Percentiles rank a stretch among this genome's conserved stretches.
Evolutionary conservation across 441 rosid species (phyloP).

Genomic region (Gossypium gossypioides): DNA sequence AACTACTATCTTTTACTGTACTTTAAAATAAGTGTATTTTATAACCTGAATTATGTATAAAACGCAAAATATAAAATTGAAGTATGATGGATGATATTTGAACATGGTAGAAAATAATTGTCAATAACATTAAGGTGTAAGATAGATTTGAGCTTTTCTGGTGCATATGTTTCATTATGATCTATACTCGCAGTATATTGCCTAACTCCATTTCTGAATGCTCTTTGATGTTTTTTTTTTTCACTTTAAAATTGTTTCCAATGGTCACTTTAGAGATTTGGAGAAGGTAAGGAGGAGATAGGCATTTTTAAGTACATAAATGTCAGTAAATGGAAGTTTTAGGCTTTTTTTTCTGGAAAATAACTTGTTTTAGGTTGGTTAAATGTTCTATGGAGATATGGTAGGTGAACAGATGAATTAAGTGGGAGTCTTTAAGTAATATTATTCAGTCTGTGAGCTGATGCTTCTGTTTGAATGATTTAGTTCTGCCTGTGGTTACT

Average conservation of each 20-base stretch:
- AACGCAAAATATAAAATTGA: neutral
- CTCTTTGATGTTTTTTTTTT: neutral
- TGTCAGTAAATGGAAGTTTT: neutral
- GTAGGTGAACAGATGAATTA: neutral
- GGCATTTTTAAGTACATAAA: neutral
- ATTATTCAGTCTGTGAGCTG: neutral
- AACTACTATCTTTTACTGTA: neutral
- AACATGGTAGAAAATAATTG: neutral
- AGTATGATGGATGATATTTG: neutral
- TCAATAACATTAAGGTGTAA: slow-evolving; percentile 2
- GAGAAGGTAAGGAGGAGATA: neutral
- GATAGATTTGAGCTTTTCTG: neutral
- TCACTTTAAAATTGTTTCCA: neutral
- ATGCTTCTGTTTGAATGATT: slow-evolving; percentile 1
- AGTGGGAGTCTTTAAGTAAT: neutral
- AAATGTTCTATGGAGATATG: neutral
- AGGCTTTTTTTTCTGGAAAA: neutral
- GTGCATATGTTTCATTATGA: neutral
- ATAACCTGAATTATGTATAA: neutral
- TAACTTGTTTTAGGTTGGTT: neutral
- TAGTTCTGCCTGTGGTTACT: neutral
- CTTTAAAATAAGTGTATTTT: neutral
- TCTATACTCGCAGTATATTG: neutral
- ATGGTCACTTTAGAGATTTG: neutral
- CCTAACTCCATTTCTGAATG: neutral